Conservation (phyloP, 2,329 filamentous ascomycete species). For the Xylariaceae sp. region DNA sequence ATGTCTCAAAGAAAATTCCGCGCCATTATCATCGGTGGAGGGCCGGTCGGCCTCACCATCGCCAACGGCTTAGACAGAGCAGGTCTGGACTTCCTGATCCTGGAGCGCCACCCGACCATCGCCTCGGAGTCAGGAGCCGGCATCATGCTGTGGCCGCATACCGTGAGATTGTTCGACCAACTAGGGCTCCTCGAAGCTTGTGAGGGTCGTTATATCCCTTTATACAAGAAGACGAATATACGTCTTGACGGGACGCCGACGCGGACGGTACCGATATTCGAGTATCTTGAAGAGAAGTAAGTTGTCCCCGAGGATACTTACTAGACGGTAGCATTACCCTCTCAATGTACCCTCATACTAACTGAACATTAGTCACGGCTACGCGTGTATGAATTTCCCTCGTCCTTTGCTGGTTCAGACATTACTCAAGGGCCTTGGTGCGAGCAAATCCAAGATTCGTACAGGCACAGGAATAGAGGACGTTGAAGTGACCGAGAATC, state of each 20-base stretch:
- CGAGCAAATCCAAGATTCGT: constrained; percentile 10
- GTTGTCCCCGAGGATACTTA: not conserved
- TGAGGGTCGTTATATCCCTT: constrained; percentile 18
- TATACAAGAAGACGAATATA: constrained; percentile 8
- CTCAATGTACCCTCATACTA: not conserved
- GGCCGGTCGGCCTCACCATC: constrained; percentile 21
- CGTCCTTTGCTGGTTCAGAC: constrained; percentile 18
- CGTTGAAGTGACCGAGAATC: constrained; percentile 19
- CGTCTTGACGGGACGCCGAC: constrained; percentile 17
- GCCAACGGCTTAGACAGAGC: constrained; percentile 25
- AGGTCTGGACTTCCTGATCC: constrained; percentile 20
- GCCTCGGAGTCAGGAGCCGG: constrained; percentile 20
- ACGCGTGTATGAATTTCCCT: constrained; percentile 25
- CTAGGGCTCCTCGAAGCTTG: constrained; percentile 18
- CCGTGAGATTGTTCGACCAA: constrained; percentile 22
- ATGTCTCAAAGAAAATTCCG: constrained; percentile 22
- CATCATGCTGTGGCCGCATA: constrained; percentile 26
- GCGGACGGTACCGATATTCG: constrained; percentile 1
- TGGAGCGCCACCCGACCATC: constrained; percentile 20
- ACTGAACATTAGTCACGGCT: constrained; percentile 19
- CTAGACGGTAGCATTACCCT: too few species aligned
- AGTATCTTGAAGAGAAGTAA: constrained; percentile 7
- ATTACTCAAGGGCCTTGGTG: constrained; percentile 13
- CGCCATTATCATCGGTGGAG: constrained; percentile 26
- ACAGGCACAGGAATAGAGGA: constrained; percentile 9